These are phyloP conservation scores for Platanus orientalis DNA, from an alignment of 164 flowering plant species.

Conservation along the genomic window DNA sequence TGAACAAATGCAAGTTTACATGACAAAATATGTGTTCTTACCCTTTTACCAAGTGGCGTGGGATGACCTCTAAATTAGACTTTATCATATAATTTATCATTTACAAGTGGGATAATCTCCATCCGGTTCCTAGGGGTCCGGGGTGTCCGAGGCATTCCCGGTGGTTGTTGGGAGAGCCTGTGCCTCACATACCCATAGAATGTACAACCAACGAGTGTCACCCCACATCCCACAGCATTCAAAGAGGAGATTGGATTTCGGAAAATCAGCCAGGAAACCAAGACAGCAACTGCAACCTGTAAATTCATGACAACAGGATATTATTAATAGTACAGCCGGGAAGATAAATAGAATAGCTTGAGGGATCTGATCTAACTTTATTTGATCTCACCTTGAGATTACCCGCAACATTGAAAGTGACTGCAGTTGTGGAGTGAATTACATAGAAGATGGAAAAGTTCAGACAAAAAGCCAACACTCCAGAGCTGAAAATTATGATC, in stretches of 20 bases:
- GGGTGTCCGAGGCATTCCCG: constrained; percentile 56
- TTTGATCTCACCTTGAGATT: constrained; percentile 79
- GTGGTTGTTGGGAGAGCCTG: constrained; percentile 66
- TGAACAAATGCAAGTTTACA: constrained; percentile 2
- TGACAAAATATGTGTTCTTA: neutral
- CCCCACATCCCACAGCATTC: constrained; percentile 86
- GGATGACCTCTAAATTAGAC: constrained; percentile 25
- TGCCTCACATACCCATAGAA: constrained; percentile 97
- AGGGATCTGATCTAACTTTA: neutral
- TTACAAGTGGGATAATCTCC: constrained; percentile 80
- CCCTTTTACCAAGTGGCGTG: neutral
- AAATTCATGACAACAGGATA: neutral
- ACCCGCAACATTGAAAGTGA: constrained; percentile 97
- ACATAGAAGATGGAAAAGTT: constrained; percentile 97
- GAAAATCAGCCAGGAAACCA: constrained; percentile 89
- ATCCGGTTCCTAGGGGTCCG: constrained; percentile 55
- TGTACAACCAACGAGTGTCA: constrained; percentile 90
- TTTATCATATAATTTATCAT: constrained; percentile 84
- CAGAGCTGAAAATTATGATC: constrained; percentile 76
- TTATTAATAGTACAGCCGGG: neutral
- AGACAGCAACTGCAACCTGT: constrained; percentile 95
- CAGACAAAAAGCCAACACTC: constrained; percentile 88
- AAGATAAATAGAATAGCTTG: neutral
- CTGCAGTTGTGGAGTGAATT: constrained; percentile 96
- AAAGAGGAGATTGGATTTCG: constrained; percentile 69